phyloP scores from a whole-genome alignment of 2,329 filamentous ascomycete species.

The Westerdykella ornata region DNA sequence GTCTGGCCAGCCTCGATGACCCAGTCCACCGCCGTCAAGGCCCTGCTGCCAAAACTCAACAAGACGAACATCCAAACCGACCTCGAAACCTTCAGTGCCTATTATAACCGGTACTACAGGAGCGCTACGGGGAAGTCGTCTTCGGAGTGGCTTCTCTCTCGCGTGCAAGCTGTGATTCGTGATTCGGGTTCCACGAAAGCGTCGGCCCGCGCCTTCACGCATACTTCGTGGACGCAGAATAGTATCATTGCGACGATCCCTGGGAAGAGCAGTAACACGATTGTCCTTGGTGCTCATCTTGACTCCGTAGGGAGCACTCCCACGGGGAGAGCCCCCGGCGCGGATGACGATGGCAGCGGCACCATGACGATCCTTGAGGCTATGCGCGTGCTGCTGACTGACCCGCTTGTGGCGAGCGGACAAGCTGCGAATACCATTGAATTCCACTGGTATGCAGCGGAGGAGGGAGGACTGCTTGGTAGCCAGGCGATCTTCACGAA shows the following conservation, averaged over 20 bases:
- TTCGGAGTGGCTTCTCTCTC: slow-evolving; percentile 75
- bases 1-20: slow-evolving; percentile 12
- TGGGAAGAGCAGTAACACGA: slow-evolving; percentile 73
- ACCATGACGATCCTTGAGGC: slow-evolving; percentile 94
- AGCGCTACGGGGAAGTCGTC: slow-evolving; percentile 60
- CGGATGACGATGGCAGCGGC: slow-evolving; percentile 91
- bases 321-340: slow-evolving; percentile 61
- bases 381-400: slow-evolving; percentile 71
- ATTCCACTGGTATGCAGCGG: slow-evolving; percentile 93
- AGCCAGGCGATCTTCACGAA: slow-evolving; percentile 81
- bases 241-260: slow-evolving; percentile 89
- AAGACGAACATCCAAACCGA: slow-evolving; percentile 15
- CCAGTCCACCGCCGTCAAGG: slow-evolving; percentile 10
- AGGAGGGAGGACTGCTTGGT: slow-evolving; percentile 80
- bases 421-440: slow-evolving; percentile 80
- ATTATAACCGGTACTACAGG: slow-evolving; percentile 21
- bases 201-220: slow-evolving; percentile 65
- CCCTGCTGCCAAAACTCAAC: slow-evolving; percentile 16
- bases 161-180: slow-evolving; percentile 65
- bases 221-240: slow-evolving; percentile 75
- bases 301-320: slow-evolving; percentile 42
- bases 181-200: slow-evolving; percentile 65
- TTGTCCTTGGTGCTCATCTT: slow-evolving; percentile 87
- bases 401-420: slow-evolving; percentile 58
- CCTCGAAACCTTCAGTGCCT: slow-evolving; percentile 15